A percentile compares a stretch with the other conserved stretches of the same genome.
Evolutionary conservation across 371 early-diverging fungal genomes (phyloP).

Genomic region (Dinochytrium kinnereticum): DNA sequence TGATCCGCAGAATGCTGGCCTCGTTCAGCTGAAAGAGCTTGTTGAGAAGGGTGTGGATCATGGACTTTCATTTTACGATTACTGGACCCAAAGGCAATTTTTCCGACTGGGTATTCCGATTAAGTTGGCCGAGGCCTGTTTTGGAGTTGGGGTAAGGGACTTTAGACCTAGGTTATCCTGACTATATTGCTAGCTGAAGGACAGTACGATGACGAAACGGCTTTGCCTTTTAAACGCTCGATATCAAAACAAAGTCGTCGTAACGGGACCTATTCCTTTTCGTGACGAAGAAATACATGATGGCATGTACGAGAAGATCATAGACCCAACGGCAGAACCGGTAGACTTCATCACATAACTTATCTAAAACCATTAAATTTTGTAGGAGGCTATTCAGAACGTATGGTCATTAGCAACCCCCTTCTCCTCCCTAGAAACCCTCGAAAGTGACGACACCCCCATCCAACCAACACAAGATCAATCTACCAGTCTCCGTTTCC

Average conservation of each 20-base stretch:
- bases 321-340: constrained; percentile 34
- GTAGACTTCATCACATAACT: constrained; percentile 15
- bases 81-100: constrained; percentile 39
- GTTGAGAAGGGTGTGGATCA: constrained; percentile 25
- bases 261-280: constrained; percentile 48
- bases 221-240: constrained; percentile 36
- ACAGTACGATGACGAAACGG: constrained; percentile 28
- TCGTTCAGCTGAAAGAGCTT: constrained; percentile 41
- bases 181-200: constrained; percentile 18
- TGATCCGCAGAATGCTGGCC: constrained; percentile 51
- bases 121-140: constrained; percentile 34
- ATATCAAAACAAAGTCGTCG: constrained; percentile 34
- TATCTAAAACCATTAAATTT: not conserved
- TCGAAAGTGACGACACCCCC: constrained; percentile 19
- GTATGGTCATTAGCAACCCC: constrained; percentile 11
- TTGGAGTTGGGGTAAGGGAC: constrained; percentile 49
- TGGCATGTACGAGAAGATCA: constrained; percentile 37
- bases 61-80: constrained; percentile 37
- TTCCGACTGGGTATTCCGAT: constrained; percentile 49
- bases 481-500: constrained; percentile 32
- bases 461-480: not conserved
- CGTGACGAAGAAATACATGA: constrained; percentile 44
- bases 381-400: not conserved
- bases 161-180: not conserved
- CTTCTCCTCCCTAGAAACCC: constrained; percentile 15